Percentiles rank a stretch among this genome's conserved stretches.
Evolutionary conservation across 2,329 filamentous ascomycete species (phyloP).

Genomic region (Botrytis squamosa): DNA sequence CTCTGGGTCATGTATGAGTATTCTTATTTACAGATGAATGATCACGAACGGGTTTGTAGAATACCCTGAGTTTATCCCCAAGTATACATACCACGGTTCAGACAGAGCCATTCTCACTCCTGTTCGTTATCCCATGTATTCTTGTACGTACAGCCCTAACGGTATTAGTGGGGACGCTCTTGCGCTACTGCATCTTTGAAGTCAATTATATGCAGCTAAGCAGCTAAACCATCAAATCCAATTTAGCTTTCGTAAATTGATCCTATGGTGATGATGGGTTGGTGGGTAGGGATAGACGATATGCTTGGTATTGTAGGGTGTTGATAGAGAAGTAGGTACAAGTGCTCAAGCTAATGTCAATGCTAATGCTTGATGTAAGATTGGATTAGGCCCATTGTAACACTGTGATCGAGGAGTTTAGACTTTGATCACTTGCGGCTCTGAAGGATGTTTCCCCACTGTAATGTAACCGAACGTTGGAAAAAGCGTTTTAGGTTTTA

Average conservation of each 20-base stretch:
- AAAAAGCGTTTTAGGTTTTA: background rate
- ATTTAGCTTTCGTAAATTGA: background rate
- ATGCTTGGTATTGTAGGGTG: background rate
- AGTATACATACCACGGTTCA: background rate
- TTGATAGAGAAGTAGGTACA: background rate
- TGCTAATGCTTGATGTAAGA: background rate
- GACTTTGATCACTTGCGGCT: background rate
- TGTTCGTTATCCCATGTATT: background rate
- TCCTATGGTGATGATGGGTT: background rate
- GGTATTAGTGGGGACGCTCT: background rate
- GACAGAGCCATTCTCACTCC: background rate
- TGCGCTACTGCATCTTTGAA: background rate
- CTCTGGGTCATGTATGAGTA: background rate
- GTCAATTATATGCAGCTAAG: background rate
- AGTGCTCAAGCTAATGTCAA: background rate
- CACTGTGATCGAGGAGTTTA: background rate
- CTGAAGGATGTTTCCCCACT: constrained; percentile 2
- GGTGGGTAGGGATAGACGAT: background rate
- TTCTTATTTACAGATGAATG: background rate
- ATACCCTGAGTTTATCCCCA: background rate
- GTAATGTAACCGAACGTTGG: background rate
- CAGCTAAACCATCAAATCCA: background rate
- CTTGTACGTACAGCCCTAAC: constrained; percentile 10
- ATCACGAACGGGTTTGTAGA: background rate
- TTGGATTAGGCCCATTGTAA: background rate